phyloP scores from a whole-genome alignment of 192 early-diverging fungal genomes.

The Entomortierella lignicola region DNA sequence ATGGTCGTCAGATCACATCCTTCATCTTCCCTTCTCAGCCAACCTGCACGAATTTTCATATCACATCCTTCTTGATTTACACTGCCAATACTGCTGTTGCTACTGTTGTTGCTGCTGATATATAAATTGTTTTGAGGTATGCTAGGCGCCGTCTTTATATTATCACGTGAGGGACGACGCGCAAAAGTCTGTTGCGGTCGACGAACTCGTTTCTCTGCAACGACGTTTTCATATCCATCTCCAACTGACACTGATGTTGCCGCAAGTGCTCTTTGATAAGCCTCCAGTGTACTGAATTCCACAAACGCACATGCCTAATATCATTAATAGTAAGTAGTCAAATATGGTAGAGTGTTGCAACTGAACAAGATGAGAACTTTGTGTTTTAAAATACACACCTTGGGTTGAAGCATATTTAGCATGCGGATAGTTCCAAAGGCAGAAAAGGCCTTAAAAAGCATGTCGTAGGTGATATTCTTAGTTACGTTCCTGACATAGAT shows the following conservation, averaged over 20 bases:
- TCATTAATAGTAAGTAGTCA: neutral
- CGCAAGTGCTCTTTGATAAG: slow-evolving; percentile 49
- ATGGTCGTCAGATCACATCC: slow-evolving; percentile 6
- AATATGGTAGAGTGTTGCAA: neutral
- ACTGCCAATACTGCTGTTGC: slow-evolving; percentile 1
- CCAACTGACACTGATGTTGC: slow-evolving; percentile 44
- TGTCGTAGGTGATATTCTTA: slow-evolving; percentile 40
- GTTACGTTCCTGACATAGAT: slow-evolving; percentile 58
- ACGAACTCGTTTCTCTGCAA: slow-evolving; percentile 47
- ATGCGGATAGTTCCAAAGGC: slow-evolving; percentile 53
- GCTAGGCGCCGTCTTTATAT: slow-evolving; percentile 8
- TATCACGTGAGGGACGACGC: slow-evolving; percentile 33
- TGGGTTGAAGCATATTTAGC: slow-evolving; percentile 34
- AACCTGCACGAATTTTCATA: neutral
- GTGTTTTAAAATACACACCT: slow-evolving; percentile 2
- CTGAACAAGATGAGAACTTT: neutral
- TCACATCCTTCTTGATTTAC: slow-evolving; percentile 2
- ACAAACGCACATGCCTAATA: slow-evolving; percentile 51
- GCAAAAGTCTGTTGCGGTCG: slow-evolving; percentile 24
- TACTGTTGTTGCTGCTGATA: slow-evolving; percentile 9
- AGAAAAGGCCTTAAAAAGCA: slow-evolving; percentile 55
- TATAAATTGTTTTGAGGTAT: neutral
- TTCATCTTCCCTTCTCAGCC: slow-evolving; percentile 8
- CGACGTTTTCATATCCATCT: slow-evolving; percentile 29
- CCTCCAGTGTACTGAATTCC: slow-evolving; percentile 54